Evolutionary conservation across 202 grass and related monocot genomes (phyloP).

Genomic region (Setaria viridis): DNA sequence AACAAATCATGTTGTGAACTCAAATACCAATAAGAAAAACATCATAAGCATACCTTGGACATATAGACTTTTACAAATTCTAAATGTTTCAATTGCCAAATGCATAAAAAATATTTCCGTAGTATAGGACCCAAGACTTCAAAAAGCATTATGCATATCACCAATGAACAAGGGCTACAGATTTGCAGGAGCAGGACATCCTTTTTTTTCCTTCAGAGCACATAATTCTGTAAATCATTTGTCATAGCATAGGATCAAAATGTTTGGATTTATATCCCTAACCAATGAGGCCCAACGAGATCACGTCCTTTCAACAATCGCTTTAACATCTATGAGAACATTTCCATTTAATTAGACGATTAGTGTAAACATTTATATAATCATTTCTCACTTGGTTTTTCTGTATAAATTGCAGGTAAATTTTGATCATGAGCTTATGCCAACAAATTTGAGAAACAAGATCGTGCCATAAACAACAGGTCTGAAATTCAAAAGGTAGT

Average conservation of each 20-base stretch:
- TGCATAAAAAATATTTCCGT: neutral
- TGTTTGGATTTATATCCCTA: conserved; percentile 4
- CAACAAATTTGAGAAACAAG: neutral
- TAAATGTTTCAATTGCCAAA: neutral
- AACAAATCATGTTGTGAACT: conserved; percentile 13
- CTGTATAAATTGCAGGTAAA: neutral
- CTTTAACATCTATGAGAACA: neutral
- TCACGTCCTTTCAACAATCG: conserved; percentile 2
- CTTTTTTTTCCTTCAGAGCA: neutral
- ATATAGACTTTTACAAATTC: neutral
- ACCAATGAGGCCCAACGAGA: conserved; percentile 4
- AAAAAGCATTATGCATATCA: neutral
- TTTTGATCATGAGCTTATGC: neutral
- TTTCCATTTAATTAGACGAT: neutral
- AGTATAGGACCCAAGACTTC: conserved; percentile 1
- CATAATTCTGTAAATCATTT: neutral
- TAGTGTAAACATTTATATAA: conserved; percentile 18
- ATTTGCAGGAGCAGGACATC: neutral
- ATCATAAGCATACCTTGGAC: neutral
- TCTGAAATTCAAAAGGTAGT: neutral
- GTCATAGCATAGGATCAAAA: neutral
- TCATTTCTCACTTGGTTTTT: neutral
- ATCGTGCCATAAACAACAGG: neutral
- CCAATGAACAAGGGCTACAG: neutral
- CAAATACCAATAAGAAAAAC: conserved; percentile 14